These are phyloP conservation scores for Ustilaginoidea virens DNA, from an alignment of 2,329 filamentous ascomycete species.

Conservation along the genomic window DNA sequence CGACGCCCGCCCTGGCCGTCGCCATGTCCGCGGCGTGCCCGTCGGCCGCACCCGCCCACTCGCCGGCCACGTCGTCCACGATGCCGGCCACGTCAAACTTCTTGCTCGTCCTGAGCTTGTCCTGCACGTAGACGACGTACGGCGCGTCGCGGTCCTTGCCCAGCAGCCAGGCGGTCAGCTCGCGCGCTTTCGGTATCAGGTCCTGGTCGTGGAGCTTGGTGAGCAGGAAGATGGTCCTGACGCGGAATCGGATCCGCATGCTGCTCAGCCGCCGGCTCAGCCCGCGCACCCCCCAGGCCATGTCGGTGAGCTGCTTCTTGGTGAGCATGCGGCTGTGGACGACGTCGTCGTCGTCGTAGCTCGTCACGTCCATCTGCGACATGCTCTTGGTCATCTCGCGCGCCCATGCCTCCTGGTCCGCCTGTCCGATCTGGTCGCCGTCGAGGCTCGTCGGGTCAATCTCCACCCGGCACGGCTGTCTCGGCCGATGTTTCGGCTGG, in stretches of 20 bases:
- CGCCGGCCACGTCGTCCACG: constrained; percentile 41
- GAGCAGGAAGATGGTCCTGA: constrained; percentile 71
- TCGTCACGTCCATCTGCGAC: constrained; percentile 23
- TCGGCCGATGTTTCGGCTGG: constrained; percentile 9
- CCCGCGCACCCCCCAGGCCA: constrained; percentile 91
- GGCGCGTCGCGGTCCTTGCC: constrained; percentile 47
- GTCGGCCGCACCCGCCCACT: constrained; percentile 23
- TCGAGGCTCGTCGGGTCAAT: constrained; percentile 26
- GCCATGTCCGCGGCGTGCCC: constrained; percentile 18
- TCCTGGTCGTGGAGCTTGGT: constrained; percentile 84
- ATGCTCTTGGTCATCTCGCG: constrained; percentile 27
- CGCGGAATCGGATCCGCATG: constrained; percentile 67
- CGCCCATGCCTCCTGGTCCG: constrained; percentile 41
- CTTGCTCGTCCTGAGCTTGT: constrained; percentile 53
- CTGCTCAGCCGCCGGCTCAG: constrained; percentile 74
- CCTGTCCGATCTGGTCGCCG: constrained; percentile 30
- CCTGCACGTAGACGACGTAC: constrained; percentile 75
- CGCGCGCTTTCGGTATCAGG: constrained; percentile 61
- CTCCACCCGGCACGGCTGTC: constrained; percentile 13
- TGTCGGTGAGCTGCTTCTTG: constrained; percentile 88
- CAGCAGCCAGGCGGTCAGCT: constrained; percentile 69
- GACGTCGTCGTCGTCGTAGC: constrained; percentile 19
- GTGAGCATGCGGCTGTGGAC: constrained; percentile 63
- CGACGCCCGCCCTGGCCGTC: constrained; percentile 20
- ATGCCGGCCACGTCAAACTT: constrained; percentile 61